phyloP scores from a whole-genome alignment of 352 stramenopile genomes.

The Phytopythium ostracodes region DNA sequence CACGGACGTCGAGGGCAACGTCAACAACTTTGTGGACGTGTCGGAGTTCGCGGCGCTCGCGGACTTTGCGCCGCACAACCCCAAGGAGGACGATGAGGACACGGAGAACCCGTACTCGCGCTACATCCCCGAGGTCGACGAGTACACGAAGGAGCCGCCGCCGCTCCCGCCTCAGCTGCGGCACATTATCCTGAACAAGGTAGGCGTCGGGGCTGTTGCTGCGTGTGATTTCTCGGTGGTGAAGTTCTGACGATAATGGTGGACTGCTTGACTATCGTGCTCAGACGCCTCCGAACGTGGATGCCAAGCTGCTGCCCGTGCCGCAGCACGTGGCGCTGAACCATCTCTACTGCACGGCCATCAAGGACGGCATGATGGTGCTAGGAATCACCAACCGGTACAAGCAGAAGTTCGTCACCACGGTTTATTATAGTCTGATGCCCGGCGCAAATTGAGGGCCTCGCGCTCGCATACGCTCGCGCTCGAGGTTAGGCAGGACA shows the following conservation, averaged over 20 bases:
- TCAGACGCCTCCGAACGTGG: slow-evolving; percentile 89
- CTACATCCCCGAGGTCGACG: slow-evolving; percentile 97
- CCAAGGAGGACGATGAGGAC: slow-evolving; percentile 53
- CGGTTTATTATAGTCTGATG: slow-evolving; percentile 97
- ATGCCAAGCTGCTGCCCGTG: slow-evolving; percentile 94
- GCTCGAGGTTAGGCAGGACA: slow-evolving; percentile 4
- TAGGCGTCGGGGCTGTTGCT: slow-evolving; percentile 15
- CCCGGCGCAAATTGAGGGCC: slow-evolving; percentile 66
- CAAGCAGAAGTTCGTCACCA: slow-evolving; percentile 98
- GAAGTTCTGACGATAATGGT: not conserved
- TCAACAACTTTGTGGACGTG: slow-evolving; percentile 99
- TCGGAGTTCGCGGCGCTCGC: slow-evolving; percentile 93
- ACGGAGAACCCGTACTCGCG: slow-evolving; percentile 94
- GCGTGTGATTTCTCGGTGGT: not conserved
- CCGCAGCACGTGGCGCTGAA: slow-evolving; percentile 99
- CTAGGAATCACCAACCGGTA: slow-evolving; percentile 97
- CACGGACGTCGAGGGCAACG: slow-evolving; percentile 97
- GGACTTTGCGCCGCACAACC: slow-evolving; percentile 54
- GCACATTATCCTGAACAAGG: slow-evolving; percentile 99
- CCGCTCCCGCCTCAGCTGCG: slow-evolving; percentile 97
- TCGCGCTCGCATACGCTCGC: not conserved
- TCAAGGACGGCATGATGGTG: slow-evolving; percentile 99
- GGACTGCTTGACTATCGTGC: slow-evolving; percentile 6
- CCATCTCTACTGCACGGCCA: slow-evolving; percentile 99
- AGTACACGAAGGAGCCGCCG: slow-evolving; percentile 99